Evolutionary conservation across 2,329 filamentous ascomycete species (phyloP).

Genomic region (Fusarium pseudocircinatum): DNA sequence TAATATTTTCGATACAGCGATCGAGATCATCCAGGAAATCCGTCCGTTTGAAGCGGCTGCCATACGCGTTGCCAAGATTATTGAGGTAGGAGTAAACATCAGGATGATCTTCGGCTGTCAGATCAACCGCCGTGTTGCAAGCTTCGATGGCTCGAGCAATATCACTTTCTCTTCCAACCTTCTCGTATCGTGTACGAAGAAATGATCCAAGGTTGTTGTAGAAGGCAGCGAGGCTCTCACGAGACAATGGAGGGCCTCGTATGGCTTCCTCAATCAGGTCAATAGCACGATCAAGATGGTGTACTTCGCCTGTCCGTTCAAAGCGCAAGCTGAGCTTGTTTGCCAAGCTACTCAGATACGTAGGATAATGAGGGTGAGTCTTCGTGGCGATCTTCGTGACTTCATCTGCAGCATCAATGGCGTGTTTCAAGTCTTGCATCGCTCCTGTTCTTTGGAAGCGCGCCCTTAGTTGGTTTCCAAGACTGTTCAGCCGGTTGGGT

Average conservation of each 20-base stretch:
- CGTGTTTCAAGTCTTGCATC: not conserved
- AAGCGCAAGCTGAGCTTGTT: not conserved
- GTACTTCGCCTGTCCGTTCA: fast-evolving
- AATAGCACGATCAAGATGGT: not conserved
- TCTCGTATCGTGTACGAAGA: not conserved
- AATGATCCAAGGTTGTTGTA: not conserved
- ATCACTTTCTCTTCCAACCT: not conserved
- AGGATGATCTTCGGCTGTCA: not conserved
- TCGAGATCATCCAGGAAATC: not conserved
- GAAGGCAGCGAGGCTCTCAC: not conserved
- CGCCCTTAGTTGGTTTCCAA: not conserved
- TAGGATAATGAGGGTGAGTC: not conserved
- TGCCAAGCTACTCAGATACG: not conserved
- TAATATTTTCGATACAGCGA: not conserved
- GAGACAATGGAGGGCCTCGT: fast-evolving
- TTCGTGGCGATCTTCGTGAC: too few species aligned
- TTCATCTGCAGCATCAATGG: not conserved
- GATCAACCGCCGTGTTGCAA: not conserved
- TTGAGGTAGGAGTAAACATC: not conserved
- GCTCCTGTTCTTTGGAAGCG: not conserved
- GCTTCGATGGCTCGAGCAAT: not conserved
- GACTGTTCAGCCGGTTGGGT: not conserved
- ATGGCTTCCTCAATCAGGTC: not conserved
- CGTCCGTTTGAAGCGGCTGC: not conserved
- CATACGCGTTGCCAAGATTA: not conserved